Evolutionary conservation across 2,329 filamentous ascomycete genomes (phyloP), one percentile per base, ranked within the genome.

Genomic region (Cordyceps militaris): DNA sequence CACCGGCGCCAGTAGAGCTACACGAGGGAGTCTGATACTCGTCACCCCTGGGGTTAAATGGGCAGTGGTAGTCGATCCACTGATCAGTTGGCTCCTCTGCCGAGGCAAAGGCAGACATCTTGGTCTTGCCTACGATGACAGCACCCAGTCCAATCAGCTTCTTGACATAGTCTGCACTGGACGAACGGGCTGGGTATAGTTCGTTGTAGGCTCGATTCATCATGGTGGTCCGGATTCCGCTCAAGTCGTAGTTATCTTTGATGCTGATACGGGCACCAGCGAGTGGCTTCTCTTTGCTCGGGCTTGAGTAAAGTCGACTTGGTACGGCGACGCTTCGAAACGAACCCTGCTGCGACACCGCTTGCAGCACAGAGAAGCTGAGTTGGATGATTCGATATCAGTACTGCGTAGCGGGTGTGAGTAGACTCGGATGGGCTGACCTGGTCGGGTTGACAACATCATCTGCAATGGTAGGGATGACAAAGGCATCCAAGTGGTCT

Each of bases 231-330:
- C 74, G 74, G 8, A 83, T 64, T 0, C 82, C 83, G 24, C 56
- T 58, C 40, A 86, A 66, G 58, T 84, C 74, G 60, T 75, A 80
- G 50, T 83, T 81, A 61, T 86, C 83, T 62, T 86, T 86, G 56
- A 82, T 71, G 2, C 74, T 79, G 0, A 82, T 67, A 11, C 80
- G 71, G 19, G 79, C 73, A 16, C 79, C 79, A 8, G 78, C 75
- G 1, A 82, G 67, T 3, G 79, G 79, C 61, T 77, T 74, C 21
- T 61, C 49, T n/a, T 54, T 24, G 4, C 49, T 73, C 69, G 1
- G 63, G 5, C 68, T 72, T 64, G 71, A 77, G 66, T 81, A 80
- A 1, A 81, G 67, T n/a, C 79, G 73, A 11, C 77, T 81, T 5
- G 79, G 79, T 1, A 82, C 79, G 8, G 59, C 59, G n/a, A 61